These are phyloP conservation scores for Fusarium citri DNA, from an alignment of 2,329 filamentous ascomycete genomes.

Conservation along the genomic window DNA sequence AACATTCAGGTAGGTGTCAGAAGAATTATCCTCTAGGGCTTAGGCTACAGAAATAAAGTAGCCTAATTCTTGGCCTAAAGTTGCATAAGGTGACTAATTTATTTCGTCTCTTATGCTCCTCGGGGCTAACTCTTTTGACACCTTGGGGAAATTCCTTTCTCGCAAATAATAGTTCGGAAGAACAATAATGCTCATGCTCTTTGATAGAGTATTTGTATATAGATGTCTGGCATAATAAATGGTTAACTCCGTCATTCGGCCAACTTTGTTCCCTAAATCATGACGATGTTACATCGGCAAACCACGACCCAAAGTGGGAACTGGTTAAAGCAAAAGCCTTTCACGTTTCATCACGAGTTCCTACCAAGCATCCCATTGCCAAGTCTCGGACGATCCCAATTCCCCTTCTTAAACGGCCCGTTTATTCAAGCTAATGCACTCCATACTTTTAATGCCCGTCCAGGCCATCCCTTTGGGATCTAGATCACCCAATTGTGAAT, in stretches of 20 bases:
- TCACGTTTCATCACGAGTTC: slow-evolving; percentile 8
- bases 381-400: slow-evolving; percentile 11
- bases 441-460: neutral
- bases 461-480: neutral
- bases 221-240: no score
- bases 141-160: no score
- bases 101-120: no score
- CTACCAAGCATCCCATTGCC: neutral
- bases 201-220: neutral
- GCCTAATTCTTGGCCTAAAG: no score
- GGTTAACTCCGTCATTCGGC: neutral
- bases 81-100: no score
- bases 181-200: no score
- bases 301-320: neutral
- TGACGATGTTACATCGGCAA: slow-evolving; percentile 16
- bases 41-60: no score
- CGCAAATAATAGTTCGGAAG: neutral
- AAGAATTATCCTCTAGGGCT: no score
- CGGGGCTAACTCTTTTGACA: no score
- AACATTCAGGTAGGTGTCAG: no score
- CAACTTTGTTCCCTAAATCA: neutral
- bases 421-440: slow-evolving; percentile 14
- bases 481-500: neutral
- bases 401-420: slow-evolving; percentile 22
- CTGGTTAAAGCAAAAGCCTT: neutral